phyloP scores from a whole-genome alignment of 192 early-diverging fungal species.

The Thamnidium elegans region DNA sequence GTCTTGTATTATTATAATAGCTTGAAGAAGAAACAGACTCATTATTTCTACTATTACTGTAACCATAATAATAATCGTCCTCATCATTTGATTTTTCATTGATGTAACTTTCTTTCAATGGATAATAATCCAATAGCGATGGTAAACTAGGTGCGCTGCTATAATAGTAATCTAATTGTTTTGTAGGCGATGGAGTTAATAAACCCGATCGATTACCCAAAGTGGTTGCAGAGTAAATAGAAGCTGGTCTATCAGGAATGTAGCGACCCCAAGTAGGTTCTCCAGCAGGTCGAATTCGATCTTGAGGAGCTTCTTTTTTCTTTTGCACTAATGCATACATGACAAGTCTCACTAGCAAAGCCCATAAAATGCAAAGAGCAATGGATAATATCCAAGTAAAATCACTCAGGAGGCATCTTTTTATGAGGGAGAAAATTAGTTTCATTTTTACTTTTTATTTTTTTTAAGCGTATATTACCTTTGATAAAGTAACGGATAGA shows the following conservation, averaged over 20 bases:
- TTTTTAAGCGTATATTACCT: slow-evolving; percentile 1
- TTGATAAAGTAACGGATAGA: slow-evolving; percentile 21
- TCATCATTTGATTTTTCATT: no score
- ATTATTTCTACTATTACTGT: no score
- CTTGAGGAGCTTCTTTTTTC: background rate
- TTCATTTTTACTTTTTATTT: background rate
- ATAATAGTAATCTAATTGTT: no score
- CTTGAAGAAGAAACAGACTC: no score
- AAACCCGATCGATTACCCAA: background rate
- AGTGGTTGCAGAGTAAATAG: background rate
- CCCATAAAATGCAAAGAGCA: background rate
- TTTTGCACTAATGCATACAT: slow-evolving; percentile 1
- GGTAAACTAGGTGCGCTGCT: no score
- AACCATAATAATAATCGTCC: no score
- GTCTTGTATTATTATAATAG: no score
- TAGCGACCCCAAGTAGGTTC: slow-evolving; percentile 20
- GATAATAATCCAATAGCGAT: no score
- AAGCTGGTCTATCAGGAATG: slow-evolving; percentile 9
- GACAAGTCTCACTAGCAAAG: background rate
- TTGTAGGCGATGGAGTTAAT: background rate
- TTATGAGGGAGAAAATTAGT: background rate
- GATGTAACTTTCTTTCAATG: no score
- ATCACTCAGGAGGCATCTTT: slow-evolving; percentile 13
- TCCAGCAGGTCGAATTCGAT: background rate
- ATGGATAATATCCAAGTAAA: slow-evolving; percentile 9